Conservation (phyloP, 1,284 basidiomycete species). For the Psilocybe mexicana region DNA sequence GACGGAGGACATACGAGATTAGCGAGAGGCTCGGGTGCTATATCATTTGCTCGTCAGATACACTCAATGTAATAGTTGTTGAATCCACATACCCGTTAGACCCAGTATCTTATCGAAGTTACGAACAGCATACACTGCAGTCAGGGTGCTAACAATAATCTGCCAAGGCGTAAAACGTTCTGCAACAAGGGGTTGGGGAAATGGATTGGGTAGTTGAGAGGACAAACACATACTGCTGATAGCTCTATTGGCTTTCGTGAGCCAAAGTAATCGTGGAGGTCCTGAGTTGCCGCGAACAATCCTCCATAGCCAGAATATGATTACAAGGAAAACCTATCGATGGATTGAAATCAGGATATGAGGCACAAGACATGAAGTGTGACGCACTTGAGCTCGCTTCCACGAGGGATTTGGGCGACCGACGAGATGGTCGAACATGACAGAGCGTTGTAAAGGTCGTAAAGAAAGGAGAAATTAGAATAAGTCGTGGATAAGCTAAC, state of each 20-base stretch:
- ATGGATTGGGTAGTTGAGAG: background rate
- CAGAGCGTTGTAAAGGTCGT: constrained; percentile 10
- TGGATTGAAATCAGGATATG: constrained; percentile 2
- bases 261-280: constrained; percentile 66
- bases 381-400: constrained; percentile 62
- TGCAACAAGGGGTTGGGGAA: constrained; percentile 30
- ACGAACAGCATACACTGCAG: constrained; percentile 80
- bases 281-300: constrained; percentile 70
- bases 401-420: constrained; percentile 77
- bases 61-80: background rate
- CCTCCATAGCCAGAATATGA: constrained; percentile 88
- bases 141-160: constrained; percentile 84
- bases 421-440: constrained; percentile 84
- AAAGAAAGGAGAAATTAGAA: constrained; percentile 1
- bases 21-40: constrained; percentile 93
- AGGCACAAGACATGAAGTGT: constrained; percentile 32
- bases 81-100: constrained; percentile 63
- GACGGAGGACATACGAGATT: constrained; percentile 47
- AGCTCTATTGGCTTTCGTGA: constrained; percentile 57
- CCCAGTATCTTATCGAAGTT: constrained; percentile 90
- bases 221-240: constrained; percentile 50
- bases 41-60: background rate
- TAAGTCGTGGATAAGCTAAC: background rate
- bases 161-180: constrained; percentile 95
- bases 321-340: constrained; percentile 76